Base-by-base conservation (phyloP, 1,284 basidiomycete genomes). In the Sanguinoderma infundibulare region DNA sequence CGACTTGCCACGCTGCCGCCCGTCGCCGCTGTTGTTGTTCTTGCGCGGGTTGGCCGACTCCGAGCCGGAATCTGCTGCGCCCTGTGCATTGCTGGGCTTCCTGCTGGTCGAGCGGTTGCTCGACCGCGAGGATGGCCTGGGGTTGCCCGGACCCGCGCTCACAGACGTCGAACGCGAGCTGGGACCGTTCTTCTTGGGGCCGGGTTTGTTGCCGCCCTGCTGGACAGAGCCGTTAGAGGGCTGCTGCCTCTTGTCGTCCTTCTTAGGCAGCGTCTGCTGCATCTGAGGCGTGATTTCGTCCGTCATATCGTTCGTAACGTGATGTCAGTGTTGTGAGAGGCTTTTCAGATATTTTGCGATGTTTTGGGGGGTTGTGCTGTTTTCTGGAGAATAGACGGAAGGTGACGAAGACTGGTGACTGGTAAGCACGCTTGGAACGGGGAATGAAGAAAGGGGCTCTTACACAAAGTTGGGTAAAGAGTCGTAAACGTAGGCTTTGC, bases 251-350 rank as follows among this genome's bases (percentile, higher is more conserved):
- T 84, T 90, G 74, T 89, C 87, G 70, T 90, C 87, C 77, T 82
- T 74, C 72, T 72, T 73, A 22, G 66, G 66, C 53, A 71, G 66
- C 39, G 67, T 65, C 61, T 74, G 78, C 73, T 82, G 84, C 67
- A 79, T 74, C 75, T 83, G 83, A 72, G 82, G 79, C 75, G 81
- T 81, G 71, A 81, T 78, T 82, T 92, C 87, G 83, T 92, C 90
- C 75, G 88, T 90, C 90, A 93, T 92, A 78, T 87, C 85, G 87
- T 85, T 90, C 88, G 87, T 92, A 82, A 86, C 75, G 82, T 70
- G 69, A 74, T 75, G 76, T 78, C 34, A 67, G 74, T 72, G 75
- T 77, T 74, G 75, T 72, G 71, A 69, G 63, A 62, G 57, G 59
- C 60, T 60, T 59, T 75, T 77, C 79, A 74, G 66, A 70, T 62